These are phyloP conservation scores for Penicillium aurantiogriseum DNA, from an alignment of 2,329 filamentous ascomycete genomes.

Conservation along the genomic window DNA sequence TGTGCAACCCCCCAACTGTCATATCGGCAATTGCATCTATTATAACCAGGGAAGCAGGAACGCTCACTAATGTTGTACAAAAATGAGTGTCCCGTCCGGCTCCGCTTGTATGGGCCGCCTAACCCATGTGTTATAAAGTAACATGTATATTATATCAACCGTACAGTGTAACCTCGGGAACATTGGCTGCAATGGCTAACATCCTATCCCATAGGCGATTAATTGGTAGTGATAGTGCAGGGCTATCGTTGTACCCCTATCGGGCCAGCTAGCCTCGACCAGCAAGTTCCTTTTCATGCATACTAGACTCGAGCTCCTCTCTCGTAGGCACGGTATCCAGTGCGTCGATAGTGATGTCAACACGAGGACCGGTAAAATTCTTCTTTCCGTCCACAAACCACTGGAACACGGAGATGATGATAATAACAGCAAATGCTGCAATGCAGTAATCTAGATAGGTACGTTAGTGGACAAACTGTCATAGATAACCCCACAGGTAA, in stretches of 20 bases:
- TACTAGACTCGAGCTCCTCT: not conserved
- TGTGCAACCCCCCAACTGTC: no score
- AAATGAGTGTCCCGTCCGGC: no score
- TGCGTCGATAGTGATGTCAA: conserved; percentile 36
- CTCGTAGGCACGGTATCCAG: conserved; percentile 4
- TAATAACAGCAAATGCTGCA: conserved; percentile 57
- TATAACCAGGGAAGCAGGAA: no score
- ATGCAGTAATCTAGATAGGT: conserved; percentile 37
- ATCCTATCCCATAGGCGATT: not conserved
- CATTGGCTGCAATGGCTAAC: not conserved
- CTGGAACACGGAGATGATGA: conserved; percentile 56
- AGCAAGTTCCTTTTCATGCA: conserved; percentile 8
- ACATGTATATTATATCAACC: not conserved
- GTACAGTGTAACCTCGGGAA: not conserved
- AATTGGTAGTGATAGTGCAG: no score
- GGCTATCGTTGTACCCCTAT: not conserved
- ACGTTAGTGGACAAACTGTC: not conserved
- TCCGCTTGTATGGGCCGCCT: no score
- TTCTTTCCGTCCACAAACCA: conserved; percentile 61
- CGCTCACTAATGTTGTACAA: no score
- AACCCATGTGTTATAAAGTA: no score
- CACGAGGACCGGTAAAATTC: conserved; percentile 55
- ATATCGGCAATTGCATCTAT: no score
- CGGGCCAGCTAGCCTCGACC: not conserved
- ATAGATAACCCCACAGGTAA: not conserved